Evolutionary conservation across 2,329 filamentous ascomycete species (phyloP).

Genomic region (Penicillium sp.): DNA sequence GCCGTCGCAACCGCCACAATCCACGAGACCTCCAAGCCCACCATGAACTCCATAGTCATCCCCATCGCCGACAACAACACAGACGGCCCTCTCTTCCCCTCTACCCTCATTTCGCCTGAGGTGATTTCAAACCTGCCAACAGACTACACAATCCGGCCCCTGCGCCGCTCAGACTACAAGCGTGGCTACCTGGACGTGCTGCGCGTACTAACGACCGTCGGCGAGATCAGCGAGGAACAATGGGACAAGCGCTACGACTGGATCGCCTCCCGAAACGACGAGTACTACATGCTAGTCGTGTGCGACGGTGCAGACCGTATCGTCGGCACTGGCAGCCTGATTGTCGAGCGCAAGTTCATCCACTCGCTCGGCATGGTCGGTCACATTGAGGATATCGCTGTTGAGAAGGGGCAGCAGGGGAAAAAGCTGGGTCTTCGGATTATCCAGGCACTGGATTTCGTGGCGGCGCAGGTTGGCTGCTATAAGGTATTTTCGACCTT

Average conservation of each 20-base stretch:
- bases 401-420: constrained; percentile 90
- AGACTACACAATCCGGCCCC: constrained; percentile 75
- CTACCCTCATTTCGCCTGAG: constrained; percentile 67
- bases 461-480: constrained; percentile 83
- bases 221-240: constrained; percentile 68
- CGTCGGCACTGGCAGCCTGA: constrained; percentile 83
- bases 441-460: constrained; percentile 86
- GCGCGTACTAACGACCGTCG: constrained; percentile 85
- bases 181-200: constrained; percentile 86
- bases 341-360: constrained; percentile 79
- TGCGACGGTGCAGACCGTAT: constrained; percentile 64
- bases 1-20: constrained; percentile 13
- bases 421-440: constrained; percentile 91
- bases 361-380: constrained; percentile 58
- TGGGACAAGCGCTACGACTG: constrained; percentile 78
- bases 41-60: constrained; percentile 17
- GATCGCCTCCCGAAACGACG: constrained; percentile 66
- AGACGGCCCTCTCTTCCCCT: constrained; percentile 64
- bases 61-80: constrained; percentile 22
- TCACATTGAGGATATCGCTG: constrained; percentile 96
- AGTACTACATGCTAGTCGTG: constrained; percentile 83
- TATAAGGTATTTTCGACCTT: constrained; percentile 59
- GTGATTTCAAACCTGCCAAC: constrained; percentile 68
- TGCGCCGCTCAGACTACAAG: constrained; percentile 70
- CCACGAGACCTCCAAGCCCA: constrained; percentile 14